Base-by-base conservation (phyloP, 2,329 filamentous ascomycete genomes). In the Bipolaris oryzae region DNA sequence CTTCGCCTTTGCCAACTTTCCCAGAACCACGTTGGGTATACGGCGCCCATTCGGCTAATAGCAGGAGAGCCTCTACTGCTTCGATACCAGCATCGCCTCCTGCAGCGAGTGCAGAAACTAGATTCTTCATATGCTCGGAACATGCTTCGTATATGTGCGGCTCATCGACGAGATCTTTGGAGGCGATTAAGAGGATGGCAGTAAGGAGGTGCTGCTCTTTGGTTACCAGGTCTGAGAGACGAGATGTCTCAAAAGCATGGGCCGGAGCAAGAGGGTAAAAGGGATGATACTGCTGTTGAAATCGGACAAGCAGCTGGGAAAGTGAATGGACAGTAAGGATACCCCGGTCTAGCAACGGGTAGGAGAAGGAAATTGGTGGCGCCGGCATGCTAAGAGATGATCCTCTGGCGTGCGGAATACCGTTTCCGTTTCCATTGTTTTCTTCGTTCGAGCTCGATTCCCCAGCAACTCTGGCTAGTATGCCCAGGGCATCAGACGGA, bases 1-100 rank as follows among this genome's bases (percentile, higher is more conserved):
- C 89, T 71, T 91, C 88, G 7, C 89, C 89, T 53, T 88, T 82
- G 0, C 88, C 89, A 18, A 91, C 86, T 23, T 84, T 81, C 31
- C 85, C 85, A 28, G 85, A 84, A 2, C 82, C 82, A 5, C 86
- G 79, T 1, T 87, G 82, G 0, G 86, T 85, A 58, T 89, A 88
- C 0, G 87, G 87, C 6, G 87, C 87, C 89, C 89, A 91, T 67
- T 91, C 88, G 0, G 89, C 88, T 1, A 91, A 82, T 2, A 91
- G 78, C 0, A 91, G 77, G 1, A 91, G 75, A 1, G 87, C 87
- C 68, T 91, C 88, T 0, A 91, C 88, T 1, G 88, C 87, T 60
- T 90, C 88, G 1, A 91, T 86, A 28, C 85, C 86, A 21, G 85
- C 86, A 47, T 88, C 85, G 4, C 85, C 84, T 3, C 87, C 87